Base-by-base conservation (phyloP, 495 filamentous ascomycete species). In the Gamarada debralockiae region DNA sequence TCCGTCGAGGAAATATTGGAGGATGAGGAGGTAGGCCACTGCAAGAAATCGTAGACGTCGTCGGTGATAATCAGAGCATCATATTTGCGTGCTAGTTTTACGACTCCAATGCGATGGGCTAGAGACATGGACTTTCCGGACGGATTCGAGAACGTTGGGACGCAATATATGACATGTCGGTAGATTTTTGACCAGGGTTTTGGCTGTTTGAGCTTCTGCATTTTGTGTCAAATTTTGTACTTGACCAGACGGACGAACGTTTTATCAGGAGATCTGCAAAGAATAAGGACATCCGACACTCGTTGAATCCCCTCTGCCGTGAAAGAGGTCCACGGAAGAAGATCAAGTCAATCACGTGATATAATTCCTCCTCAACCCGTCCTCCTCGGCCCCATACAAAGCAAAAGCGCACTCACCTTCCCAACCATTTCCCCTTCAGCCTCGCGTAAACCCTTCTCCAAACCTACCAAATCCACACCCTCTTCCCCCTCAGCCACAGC, bases 31-130 rank as follows among this genome's bases (percentile, higher is more conserved):
- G 50, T 53, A 5, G 78, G 75, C 82, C 89, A 93, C 62, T 88
- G 85, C 0, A 96, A 73, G 53, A 89, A 83, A 65, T 96, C 92
- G 55, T 97, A 97, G 1, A 97, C 89, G 66, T 96, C 91, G 68
- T 96, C 91, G 12, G 77, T 78, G n/a, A 96, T 75, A 41, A 95
- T 66, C 5, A 95, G 69, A 3, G 88, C 88, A 60, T 96, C 83
- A 63, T 83, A 80, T 25, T 80, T 67, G 12, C 90, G 76, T 2
- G 90, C 91, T 3, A 92, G 59, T 6, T 69, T 64, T 5, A 95
- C 80, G 1, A 95, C 73, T 13, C 64, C 65, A 52, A 81, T 65
- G 0, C 91, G 76, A 6, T 82, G 76, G 18, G 67, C 60, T 21
- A 86, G 66, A 1, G 81, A 76, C 81, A 89, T 87, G 0, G 86